phyloP scores from a whole-genome alignment of 1,139 yeast genomes.

The Candida tetrigidarum region DNA sequence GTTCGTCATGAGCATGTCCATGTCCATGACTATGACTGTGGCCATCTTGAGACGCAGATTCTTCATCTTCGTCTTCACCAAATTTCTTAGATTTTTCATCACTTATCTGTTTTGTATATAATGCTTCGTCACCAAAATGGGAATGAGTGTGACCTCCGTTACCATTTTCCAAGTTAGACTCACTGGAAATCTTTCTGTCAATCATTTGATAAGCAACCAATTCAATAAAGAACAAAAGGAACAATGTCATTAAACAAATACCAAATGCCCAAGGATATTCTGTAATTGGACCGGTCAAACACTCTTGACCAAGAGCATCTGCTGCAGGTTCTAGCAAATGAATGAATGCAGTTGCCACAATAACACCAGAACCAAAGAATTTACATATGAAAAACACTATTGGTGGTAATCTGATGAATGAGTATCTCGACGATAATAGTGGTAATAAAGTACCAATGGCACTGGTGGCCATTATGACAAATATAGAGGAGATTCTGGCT shows the following conservation, averaged over 20 bases:
- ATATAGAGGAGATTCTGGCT: constrained; percentile 73
- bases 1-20: constrained; percentile 22
- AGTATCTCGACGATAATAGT: constrained; percentile 56
- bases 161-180: constrained; percentile 18
- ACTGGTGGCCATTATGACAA: constrained; percentile 65
- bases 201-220: constrained; percentile 56
- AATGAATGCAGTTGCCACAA: constrained; percentile 85
- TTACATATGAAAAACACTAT: constrained; percentile 74
- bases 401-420: constrained; percentile 56
- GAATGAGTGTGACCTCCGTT: constrained; percentile 50
- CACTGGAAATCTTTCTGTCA: constrained; percentile 34
- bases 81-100: constrained; percentile 24
- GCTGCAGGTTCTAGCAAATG: constrained; percentile 84
- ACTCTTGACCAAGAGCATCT: constrained; percentile 41
- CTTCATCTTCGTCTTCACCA: constrained; percentile 24
- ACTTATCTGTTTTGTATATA: constrained; percentile 30
- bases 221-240: constrained; percentile 55
- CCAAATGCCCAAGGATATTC: constrained; percentile 49
- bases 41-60: constrained; percentile 10
- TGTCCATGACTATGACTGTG: no score
- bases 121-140: constrained; percentile 50
- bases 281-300: constrained; percentile 38
- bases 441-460: constrained; percentile 65
- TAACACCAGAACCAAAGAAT: constrained; percentile 92
- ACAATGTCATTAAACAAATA: constrained; percentile 42